Conservation (phyloP, 495 filamentous ascomycete species). For the Neurospora sp. region DNA sequence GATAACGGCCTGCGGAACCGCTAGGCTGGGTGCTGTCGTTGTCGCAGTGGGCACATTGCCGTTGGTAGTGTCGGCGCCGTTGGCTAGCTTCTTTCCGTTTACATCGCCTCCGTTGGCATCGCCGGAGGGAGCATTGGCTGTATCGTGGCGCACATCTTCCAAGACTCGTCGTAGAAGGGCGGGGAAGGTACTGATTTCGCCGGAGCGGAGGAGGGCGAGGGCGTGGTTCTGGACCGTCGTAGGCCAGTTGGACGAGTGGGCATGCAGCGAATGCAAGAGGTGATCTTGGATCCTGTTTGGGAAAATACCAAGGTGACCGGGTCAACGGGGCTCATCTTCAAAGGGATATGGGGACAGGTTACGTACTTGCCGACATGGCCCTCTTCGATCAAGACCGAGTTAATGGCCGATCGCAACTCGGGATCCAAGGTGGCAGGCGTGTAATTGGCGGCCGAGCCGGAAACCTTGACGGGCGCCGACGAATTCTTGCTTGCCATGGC, state of each 20-base stretch:
- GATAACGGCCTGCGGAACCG: conserved; percentile 38
- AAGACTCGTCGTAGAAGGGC: conserved; percentile 41
- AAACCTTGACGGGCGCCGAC: conserved; percentile 42
- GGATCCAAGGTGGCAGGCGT: conserved; percentile 39
- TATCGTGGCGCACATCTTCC: conserved; percentile 43
- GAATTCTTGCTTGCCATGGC: conserved; percentile 33
- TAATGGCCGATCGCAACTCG: conserved; percentile 45
- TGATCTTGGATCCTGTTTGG: conserved; percentile 43
- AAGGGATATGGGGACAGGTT: not conserved
- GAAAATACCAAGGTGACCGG: not conserved
- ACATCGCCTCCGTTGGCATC: conserved; percentile 17
- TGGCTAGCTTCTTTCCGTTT: conserved; percentile 12
- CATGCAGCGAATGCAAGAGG: conserved; percentile 42
- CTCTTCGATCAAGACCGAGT: conserved; percentile 35
- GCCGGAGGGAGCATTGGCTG: conserved; percentile 12
- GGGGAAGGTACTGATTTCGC: conserved; percentile 43
- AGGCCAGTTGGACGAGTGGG: conserved; percentile 44
- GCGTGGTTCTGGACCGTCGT: conserved; percentile 41
- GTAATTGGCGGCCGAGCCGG: conserved; percentile 39
- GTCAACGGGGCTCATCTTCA: not conserved
- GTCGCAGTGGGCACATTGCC: conserved; percentile 9
- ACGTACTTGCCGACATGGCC: conserved; percentile 40
- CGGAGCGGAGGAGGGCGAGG: conserved; percentile 41
- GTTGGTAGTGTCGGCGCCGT: conserved; percentile 17
- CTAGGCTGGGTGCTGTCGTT: conserved; percentile 23